Conservation (phyloP, 495 filamentous ascomycete species). For the Aspergillus sclerotiicarbonarius region DNA sequence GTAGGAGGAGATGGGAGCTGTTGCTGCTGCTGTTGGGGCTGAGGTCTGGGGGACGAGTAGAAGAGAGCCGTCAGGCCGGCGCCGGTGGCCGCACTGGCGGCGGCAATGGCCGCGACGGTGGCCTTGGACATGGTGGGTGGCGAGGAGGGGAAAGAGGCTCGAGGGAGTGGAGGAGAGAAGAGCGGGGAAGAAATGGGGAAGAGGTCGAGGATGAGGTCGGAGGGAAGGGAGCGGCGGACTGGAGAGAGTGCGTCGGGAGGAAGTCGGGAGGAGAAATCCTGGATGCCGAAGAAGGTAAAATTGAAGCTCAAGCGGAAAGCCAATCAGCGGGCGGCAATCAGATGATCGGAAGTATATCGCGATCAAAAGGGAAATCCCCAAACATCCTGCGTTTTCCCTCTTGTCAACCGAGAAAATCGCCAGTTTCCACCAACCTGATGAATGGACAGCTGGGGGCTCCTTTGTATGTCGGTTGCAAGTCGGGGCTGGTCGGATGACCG, state of each 20-base stretch:
- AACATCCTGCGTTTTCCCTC: no score
- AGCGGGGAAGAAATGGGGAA: not conserved
- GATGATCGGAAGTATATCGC: constrained; percentile 1
- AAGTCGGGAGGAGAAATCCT: not conserved
- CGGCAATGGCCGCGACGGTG: constrained; percentile 84
- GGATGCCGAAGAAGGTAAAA: not conserved
- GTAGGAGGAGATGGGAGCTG: constrained; percentile 34
- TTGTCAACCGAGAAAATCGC: not conserved
- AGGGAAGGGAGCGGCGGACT: no score
- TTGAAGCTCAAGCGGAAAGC: not conserved
- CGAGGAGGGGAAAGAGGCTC: not conserved
- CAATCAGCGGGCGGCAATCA: not conserved
- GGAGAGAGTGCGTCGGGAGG: not conserved
- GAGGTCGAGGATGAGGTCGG: not conserved
- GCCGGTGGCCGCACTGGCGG: constrained; percentile 83
- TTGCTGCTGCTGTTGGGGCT: constrained; percentile 41
- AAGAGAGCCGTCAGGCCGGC: constrained; percentile 79
- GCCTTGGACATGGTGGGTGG: constrained; percentile 68
- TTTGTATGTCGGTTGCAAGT: not conserved
- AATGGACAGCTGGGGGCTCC: no score
- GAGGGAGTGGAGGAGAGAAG: not conserved
- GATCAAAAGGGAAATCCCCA: not conserved
- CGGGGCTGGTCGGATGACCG: not conserved
- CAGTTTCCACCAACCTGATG: no score
- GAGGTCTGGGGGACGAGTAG: constrained; percentile 56